Base-by-base conservation (phyloP, 192 early-diverging fungal species). In the Coemansia asiatica region DNA sequence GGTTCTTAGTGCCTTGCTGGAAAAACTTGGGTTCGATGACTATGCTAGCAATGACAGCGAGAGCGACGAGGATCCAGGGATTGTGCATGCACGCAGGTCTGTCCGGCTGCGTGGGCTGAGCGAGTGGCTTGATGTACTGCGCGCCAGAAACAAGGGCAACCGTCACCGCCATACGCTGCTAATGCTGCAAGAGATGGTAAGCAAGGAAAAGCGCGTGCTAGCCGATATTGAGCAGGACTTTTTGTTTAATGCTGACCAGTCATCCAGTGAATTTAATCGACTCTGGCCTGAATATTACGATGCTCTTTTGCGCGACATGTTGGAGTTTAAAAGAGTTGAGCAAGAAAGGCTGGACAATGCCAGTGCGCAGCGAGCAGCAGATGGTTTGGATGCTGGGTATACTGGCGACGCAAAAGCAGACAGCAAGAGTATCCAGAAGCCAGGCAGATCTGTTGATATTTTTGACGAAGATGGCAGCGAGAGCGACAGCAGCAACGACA, bases 271-370 rank as follows among this genome's bases (percentile, higher is more conserved):
- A 23, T 70, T 33, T 23, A 49, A 76, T 15, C 38, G 40, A 0
- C 47, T 67, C 55, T 76, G 74, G 74, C 63, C 63, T 3, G 55
- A 28, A 9, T 71, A 67, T 61, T 44, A 70, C 36, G 68, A 66
- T 6, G 28, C 61, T 5, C 59, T 76, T 31, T 38, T 76, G 9
- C 51, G 67, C 25, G 56, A 67, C 0, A 66, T 76, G 15, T 55
- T 56, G 3, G 29, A 47, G 0, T 62, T 63, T 19, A 56, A 61
- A 9, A 29, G 27, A 13, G 26, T 38, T 7, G 22, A 22, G 26
- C 19, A 7, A 4, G 49, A 53, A 2, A 53, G 29, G 27, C 28
- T 22, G 29, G 31, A 62, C 15, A 40, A 62, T 2, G 23, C 60
- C 1, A 12, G 6, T 36, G 6, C 35, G 35, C 35, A 36, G 8